Evolutionary conservation across 768 basidiomycete genomes (phyloP), one percentile per base, ranked within the genome.

Genomic region (Leccinum incarnatum): DNA sequence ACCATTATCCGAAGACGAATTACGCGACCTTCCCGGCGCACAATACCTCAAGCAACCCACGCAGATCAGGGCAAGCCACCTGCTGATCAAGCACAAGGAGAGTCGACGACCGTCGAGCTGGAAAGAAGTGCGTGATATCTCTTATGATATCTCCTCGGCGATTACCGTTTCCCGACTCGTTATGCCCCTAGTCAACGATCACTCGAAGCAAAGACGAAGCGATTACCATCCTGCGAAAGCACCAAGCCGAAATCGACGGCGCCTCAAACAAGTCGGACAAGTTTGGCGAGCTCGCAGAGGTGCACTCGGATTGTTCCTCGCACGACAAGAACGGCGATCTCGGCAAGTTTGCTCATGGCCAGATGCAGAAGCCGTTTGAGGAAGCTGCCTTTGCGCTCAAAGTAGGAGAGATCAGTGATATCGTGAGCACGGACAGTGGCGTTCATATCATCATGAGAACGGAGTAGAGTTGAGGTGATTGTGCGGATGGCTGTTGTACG

Each of bases 291-390:
- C 80, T 98, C 46, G 97, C 97, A 2, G 67, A 69, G 11, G 64
- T 77, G 52, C 81, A 96, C 70, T 95, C 93, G 21, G 95, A 99
- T 72, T 98, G 95, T 74, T 89, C 90, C 5, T 94, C 91, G 40
- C 90, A 95, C 68, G 72, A 80, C 21, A 81, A 89, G 62, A 81
- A 80, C 3, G 97, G 97, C 1, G 95, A 99, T 73, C 83, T 99
- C 6, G 93, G 97, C 0, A 80, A 79, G 79, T 99, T 99, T 68
- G 83, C 81, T 1, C 84, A 74, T 17, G 90, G 88, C 1, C 89
- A 92, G 77, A 99, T 99, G 97, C 97, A 99, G 76, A 94, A 92
- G 75, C 88, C 93, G 36, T 99, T 99, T 68, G 95, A 98, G 75
- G 93, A 95, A 30, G 90, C 92, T 32, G 78, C 91, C 11, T 95